phyloP scores from a whole-genome alignment of 1,139 yeast species.

The Taiozyma onychis region DNA sequence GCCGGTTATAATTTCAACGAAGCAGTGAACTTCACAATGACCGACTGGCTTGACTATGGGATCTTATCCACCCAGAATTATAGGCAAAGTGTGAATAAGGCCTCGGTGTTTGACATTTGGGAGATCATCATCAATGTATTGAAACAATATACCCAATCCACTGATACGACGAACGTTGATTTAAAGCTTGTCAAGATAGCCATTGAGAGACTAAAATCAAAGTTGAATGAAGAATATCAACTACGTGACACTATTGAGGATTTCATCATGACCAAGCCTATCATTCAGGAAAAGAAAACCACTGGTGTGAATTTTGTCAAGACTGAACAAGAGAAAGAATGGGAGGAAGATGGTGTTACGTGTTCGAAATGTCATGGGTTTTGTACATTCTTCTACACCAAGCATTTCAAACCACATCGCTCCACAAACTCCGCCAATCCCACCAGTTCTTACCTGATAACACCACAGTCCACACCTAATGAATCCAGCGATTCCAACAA shows the following conservation, averaged over 20 bases:
- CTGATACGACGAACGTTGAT: constrained; percentile 1
- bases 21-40: constrained; percentile 74
- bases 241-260: constrained; percentile 11
- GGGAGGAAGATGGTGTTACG: constrained; percentile 25
- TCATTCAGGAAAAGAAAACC: background rate
- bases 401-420: constrained; percentile 8
- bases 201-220: constrained; percentile 10
- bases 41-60: constrained; percentile 64
- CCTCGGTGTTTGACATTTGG: constrained; percentile 33
- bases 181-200: constrained; percentile 11
- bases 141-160: constrained; percentile 2
- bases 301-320: background rate
- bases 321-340: constrained; percentile 11
- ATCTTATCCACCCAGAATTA: constrained; percentile 54
- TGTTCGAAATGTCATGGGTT: constrained; percentile 31
- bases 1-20: constrained; percentile 75
- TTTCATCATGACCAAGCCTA: constrained; percentile 11
- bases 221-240: constrained; percentile 15
- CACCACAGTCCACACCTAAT: constrained; percentile 20
- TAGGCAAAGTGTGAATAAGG: constrained; percentile 26
- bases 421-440: background rate
- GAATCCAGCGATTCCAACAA: constrained; percentile 1
- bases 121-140: constrained; percentile 27
- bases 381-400: constrained; percentile 29
- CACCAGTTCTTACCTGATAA: constrained; percentile 6